Evolutionary conservation across 148 eudicot genomes (phyloP), one percentile per base, ranked within the genome.

Genomic region (Selenicereus undatus): DNA sequence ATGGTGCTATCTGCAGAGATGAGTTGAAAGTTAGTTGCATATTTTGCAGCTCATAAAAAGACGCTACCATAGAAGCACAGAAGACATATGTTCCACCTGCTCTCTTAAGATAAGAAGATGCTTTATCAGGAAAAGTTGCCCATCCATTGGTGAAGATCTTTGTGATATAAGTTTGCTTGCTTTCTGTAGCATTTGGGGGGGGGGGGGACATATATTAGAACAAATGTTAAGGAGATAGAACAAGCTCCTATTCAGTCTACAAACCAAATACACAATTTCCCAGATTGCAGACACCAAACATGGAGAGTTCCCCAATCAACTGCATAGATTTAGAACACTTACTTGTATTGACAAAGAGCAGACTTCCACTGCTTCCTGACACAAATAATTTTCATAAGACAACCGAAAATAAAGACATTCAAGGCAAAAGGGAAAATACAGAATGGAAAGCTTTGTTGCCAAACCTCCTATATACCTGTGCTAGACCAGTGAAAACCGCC

Each of bases 331-430:
- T 26, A 80, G 78, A 52, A 52, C 78, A 86, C 95, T 88, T 84
- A 96, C 99, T 89, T 96, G 98, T 81, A 96, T 90, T 74, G 98
- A 93, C 64, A 84, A 78, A 14, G 99, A 88, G 88, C 99, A 92
- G 70, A 93, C 92, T 89, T 96, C 99, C 68, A 96, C 95, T 56
- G 99, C 98, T 89, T 96, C 99, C 99, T 96, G 92, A 82, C 54
- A 81, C 21, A 86, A 66, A 84, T 18, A 77, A 72, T 78, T 77
- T 58, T 62, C 77, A 72, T 48, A 78, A 84, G 77, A 77, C 52
- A 52, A 75, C 76, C 50, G 50, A 35, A 79, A 66, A 79, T 80
- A 39, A 45, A 60, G 42, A 68, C 51, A 32, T 54, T 56, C 39
- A 66, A 60, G 32, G 75, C 21, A 80, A 39, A 42, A 5, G 48